These are phyloP conservation scores for Pistacia atlantica DNA, from an alignment of 345 rosid genomes.

Conservation along the genomic window DNA sequence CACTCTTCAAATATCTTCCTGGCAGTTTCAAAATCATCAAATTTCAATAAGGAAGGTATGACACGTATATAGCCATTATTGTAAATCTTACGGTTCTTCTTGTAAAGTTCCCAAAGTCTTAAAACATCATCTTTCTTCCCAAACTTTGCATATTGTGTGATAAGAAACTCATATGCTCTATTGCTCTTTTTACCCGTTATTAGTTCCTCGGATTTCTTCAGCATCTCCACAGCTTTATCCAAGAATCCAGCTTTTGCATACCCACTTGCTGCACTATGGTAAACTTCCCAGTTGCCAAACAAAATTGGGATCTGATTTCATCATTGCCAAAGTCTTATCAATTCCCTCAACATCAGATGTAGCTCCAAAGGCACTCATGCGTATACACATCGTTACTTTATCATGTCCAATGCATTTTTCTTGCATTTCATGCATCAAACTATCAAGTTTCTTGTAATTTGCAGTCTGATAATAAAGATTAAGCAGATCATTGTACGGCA, in stretches of 20 bases:
- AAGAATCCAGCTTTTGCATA: slow-evolving; percentile 26
- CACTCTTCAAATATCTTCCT: slow-evolving; percentile 43
- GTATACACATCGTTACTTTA: slow-evolving; percentile 16
- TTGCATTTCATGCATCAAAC: slow-evolving; percentile 34
- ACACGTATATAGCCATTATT: slow-evolving; percentile 26
- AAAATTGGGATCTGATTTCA: slow-evolving; percentile 30
- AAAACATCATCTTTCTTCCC: slow-evolving; percentile 46
- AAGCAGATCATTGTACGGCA: slow-evolving; percentile 32
- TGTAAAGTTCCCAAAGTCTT: slow-evolving; percentile 43
- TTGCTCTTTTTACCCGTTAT: slow-evolving; percentile 2
- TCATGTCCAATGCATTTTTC: slow-evolving; percentile 25
- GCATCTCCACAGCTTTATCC: slow-evolving; percentile 35
- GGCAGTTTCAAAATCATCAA: slow-evolving; percentile 47
- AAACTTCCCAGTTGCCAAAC: slow-evolving; percentile 27
- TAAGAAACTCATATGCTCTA: slow-evolving; percentile 22
- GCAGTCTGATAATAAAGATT: slow-evolving; percentile 29
- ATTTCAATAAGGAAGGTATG: slow-evolving; percentile 34
- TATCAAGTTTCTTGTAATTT: slow-evolving; percentile 28
- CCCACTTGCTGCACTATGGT: slow-evolving; percentile 19
- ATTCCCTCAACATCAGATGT: slow-evolving; percentile 29
- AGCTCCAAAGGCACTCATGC: slow-evolving; percentile 33
- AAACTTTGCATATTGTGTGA: slow-evolving; percentile 33
- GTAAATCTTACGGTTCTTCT: slow-evolving; percentile 16
- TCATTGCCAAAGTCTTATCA: slow-evolving; percentile 21
- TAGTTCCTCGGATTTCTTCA: slow-evolving; percentile 37